Conservation (phyloP, 2,329 filamentous ascomycete genomes). For the Xylariaceae sp. region DNA sequence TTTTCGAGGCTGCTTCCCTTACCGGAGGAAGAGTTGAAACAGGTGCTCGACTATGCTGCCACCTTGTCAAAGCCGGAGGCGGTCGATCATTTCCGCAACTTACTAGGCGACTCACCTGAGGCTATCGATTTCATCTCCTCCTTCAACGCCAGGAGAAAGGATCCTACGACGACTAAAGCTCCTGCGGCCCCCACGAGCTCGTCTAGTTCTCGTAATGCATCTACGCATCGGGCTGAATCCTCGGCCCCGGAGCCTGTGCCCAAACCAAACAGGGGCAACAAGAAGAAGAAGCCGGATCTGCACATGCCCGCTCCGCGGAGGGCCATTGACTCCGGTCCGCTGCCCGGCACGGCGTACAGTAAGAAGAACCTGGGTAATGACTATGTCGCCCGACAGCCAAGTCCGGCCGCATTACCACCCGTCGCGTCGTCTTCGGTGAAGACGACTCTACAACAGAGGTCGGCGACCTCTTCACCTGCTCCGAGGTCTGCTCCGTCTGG, state of each 20-base stretch:
- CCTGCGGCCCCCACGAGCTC: conserved; percentile 12
- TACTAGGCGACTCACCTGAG: conserved; percentile 80
- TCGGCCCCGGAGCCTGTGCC: conserved; percentile 40
- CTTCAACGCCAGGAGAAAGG: conserved; percentile 64
- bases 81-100: conserved; percentile 77
- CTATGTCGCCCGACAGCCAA: conserved; percentile 57
- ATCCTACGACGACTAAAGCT: conserved; percentile 29
- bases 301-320: conserved; percentile 60
- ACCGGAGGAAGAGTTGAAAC: conserved; percentile 75
- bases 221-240: conserved; percentile 18
- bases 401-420: conserved; percentile 34
- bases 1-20: conserved; percentile 76
- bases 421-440: conserved; percentile 37
- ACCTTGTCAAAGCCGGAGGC: conserved; percentile 72
- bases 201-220: conserved; percentile 8
- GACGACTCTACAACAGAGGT: conserved; percentile 43
- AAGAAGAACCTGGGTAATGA: conserved; percentile 68
- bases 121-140: conserved; percentile 71
- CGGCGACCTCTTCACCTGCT: conserved; percentile 40
- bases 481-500: conserved; percentile 60
- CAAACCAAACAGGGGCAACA: conserved; percentile 43
- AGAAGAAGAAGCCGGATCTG: conserved; percentile 56
- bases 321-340: conserved; percentile 59
- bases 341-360: conserved; percentile 62
- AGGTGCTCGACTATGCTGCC: conserved; percentile 76